Evolutionary conservation across 2,329 filamentous ascomycete species (phyloP).

Genomic region (Trichoderma sp.): DNA sequence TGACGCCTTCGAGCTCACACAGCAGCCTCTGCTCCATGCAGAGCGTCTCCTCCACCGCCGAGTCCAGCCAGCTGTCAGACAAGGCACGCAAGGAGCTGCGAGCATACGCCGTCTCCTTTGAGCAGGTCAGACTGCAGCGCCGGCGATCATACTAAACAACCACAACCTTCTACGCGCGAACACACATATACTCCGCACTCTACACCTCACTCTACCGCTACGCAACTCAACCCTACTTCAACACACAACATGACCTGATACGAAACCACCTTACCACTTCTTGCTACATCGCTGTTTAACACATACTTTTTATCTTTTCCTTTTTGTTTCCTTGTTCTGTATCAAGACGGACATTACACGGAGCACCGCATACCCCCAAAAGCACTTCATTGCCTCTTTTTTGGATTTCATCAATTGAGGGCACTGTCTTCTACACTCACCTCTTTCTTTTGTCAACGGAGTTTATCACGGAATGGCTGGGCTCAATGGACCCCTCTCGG

Average conservation of each 20-base stretch:
- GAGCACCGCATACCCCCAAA: slow-evolving; percentile 55
- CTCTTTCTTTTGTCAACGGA: slow-evolving; percentile 27
- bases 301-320: slow-evolving; percentile 26
- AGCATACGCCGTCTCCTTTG: slow-evolving; percentile 86
- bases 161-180: background rate
- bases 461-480: slow-evolving; percentile 31
- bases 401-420: slow-evolving; percentile 33
- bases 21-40: slow-evolving; percentile 81
- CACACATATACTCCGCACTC: background rate
- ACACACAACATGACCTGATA: slow-evolving; percentile 29
- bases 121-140: slow-evolving; percentile 69
- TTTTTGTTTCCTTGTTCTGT: slow-evolving; percentile 41
- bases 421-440: slow-evolving; percentile 32
- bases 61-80: slow-evolving; percentile 65
- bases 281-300: slow-evolving; percentile 25
- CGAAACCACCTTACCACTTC: slow-evolving; percentile 32
- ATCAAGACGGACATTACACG: slow-evolving; percentile 52
- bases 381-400: slow-evolving; percentile 34
- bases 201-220: slow-evolving; percentile 26
- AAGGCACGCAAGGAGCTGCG: slow-evolving; percentile 78
- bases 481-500: slow-evolving; percentile 32
- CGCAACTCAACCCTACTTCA: slow-evolving; percentile 41
- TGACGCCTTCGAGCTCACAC: slow-evolving; percentile 77
- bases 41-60: slow-evolving; percentile 58
- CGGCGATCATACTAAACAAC: slow-evolving; percentile 57